These are phyloP conservation scores for Flaveria ramosissima DNA, from an alignment of 129 eudicot species.

Conservation along the genomic window DNA sequence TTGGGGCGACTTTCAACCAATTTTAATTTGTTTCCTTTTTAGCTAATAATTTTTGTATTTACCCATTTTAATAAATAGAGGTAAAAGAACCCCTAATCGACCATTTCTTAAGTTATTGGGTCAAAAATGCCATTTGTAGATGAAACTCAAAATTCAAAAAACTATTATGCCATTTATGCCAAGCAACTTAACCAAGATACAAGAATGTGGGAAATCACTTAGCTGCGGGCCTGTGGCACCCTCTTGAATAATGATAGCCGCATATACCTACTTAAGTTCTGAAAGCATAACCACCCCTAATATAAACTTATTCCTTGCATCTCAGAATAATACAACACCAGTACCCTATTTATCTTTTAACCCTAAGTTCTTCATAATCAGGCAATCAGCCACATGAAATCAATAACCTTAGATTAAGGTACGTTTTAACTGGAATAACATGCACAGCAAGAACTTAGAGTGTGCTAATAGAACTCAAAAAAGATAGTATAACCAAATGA, in stretches of 20 bases:
- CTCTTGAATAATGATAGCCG: background rate
- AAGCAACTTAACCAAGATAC: constrained; percentile 10
- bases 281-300: constrained; percentile 12
- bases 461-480: background rate
- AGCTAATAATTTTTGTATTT: background rate
- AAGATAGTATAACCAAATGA: background rate
- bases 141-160: background rate
- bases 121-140: background rate
- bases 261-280: constrained; percentile 7
- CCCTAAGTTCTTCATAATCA: constrained; percentile 9
- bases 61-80: background rate
- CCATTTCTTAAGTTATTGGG: background rate
- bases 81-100: background rate
- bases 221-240: background rate
- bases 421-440: background rate
- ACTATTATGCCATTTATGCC: no score
- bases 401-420: background rate
- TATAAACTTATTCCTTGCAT: background rate
- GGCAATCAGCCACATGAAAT: background rate
- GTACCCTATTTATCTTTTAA: background rate
- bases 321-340: background rate
- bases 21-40: background rate
- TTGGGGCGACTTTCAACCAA: background rate
- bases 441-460: background rate
- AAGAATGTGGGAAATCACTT: constrained; percentile 10